phyloP scores from a whole-genome alignment of 192 early-diverging fungal species.

The Coemansia guatemalensis region DNA sequence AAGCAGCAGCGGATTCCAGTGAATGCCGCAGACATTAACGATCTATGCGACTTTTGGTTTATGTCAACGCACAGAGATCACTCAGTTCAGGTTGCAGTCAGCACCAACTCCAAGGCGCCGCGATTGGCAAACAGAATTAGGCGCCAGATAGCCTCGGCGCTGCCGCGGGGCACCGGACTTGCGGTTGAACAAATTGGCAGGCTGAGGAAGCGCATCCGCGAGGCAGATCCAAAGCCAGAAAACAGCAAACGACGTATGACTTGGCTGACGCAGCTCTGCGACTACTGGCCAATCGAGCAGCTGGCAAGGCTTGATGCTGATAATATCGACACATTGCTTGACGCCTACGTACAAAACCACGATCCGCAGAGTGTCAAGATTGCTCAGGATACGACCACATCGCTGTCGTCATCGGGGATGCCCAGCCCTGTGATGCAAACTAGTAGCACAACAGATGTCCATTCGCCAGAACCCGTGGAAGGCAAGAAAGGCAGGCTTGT shows the following conservation, averaged over 20 bases:
- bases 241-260: constrained; percentile 74
- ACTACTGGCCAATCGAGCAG: constrained; percentile 77
- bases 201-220: constrained; percentile 63
- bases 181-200: constrained; percentile 72
- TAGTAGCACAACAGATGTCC: not conserved
- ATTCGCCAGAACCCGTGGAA: not conserved
- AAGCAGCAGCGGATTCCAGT: constrained; percentile 74
- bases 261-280: constrained; percentile 82
- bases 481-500: constrained; percentile 54
- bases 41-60: constrained; percentile 92
- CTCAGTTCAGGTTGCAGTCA: constrained; percentile 87
- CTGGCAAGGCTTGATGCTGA: constrained; percentile 67
- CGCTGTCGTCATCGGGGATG: constrained; percentile 22
- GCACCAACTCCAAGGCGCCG: constrained; percentile 86
- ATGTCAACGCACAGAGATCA: constrained; percentile 81
- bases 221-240: constrained; percentile 60
- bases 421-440: constrained; percentile 30
- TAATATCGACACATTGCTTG: constrained; percentile 58
- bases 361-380: constrained; percentile 33
- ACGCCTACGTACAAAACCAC: constrained; percentile 58
- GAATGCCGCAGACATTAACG: constrained; percentile 90
- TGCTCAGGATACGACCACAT: constrained; percentile 2
- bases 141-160: constrained; percentile 59
- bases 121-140: constrained; percentile 83
- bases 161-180: constrained; percentile 62